phyloP scores from a whole-genome alignment of 768 basidiomycete genomes.

The Tephrocybe sp. region DNA sequence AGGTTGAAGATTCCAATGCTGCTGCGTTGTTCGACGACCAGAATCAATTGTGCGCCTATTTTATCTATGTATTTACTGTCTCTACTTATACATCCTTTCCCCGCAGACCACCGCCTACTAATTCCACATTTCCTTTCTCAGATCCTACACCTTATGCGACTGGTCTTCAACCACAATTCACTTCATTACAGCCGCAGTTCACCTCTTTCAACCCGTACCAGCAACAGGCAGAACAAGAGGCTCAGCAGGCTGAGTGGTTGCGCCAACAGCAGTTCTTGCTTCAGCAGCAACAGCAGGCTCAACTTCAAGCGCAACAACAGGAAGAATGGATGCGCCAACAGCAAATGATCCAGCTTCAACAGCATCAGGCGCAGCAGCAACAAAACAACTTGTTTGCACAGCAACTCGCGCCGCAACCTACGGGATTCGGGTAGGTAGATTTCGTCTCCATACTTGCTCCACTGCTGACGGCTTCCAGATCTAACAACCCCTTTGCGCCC shows the following conservation, averaged over 20 bases:
- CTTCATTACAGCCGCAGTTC: conserved; percentile 73
- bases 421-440: conserved; percentile 66
- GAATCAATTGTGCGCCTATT: conserved; percentile 62
- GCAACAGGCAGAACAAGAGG: conserved; percentile 90
- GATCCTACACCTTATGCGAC: conserved; percentile 59
- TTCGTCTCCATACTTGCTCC: conserved; percentile 17
- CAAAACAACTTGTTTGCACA: conserved; percentile 37
- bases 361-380: conserved; percentile 58
- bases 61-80: conserved; percentile 4
- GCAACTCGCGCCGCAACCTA: conserved; percentile 47
- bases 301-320: conserved; percentile 46
- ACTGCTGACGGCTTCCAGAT: conserved; percentile 42
- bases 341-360: conserved; percentile 43
- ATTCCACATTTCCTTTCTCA: conserved; percentile 50
- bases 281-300: conserved; percentile 41
- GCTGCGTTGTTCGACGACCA: conserved; percentile 83
- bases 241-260: conserved; percentile 71
- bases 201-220: conserved; percentile 94
- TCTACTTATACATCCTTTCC: conserved; percentile 23
- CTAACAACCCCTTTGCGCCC: conserved; percentile 94
- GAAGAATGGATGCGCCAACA: conserved; percentile 44
- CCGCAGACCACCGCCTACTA: conserved; percentile 23
- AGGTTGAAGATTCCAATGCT: conserved; percentile 72
- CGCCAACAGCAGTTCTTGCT: conserved; percentile 71
- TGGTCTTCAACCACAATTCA: conserved; percentile 53